Base-by-base conservation (phyloP, 352 stramenopile species). In the Aphanomyces astaci region DNA sequence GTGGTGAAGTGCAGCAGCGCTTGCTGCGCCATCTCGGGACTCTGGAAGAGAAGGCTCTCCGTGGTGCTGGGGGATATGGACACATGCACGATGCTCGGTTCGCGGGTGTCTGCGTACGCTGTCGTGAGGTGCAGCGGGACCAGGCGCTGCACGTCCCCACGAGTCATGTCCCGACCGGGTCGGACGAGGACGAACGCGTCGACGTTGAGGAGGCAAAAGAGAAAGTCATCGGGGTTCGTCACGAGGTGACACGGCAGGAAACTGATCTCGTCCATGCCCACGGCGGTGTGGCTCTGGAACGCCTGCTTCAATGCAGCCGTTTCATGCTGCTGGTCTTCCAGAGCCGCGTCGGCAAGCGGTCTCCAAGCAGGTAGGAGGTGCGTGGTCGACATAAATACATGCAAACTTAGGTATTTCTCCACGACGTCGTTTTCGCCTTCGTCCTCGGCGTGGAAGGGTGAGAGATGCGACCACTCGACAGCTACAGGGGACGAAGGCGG, bases 171-270 rank as follows among this genome's bases (percentile, higher is more conserved):
- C 5, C 51, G 25, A 22, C 30, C 51, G n/a, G 51, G 51, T 32
- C 51, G 51, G 24, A 59, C 51, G 51, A 59, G 51, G 25, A 59
- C 24, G n/a, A 59, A 59, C 51, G 22, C 13, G 24, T 59, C 51
- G 4, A 59, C 51, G 27, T 59, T 59, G 51, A 59, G 51, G 24
- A 59, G n/a, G 2, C 51, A 59, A n/a, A 59, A 59, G 51, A 59
- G 51, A 39, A 4, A 30, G 13, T 59, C 51, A 25, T 59, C 51
- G 25, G 22, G 51, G 9, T 30, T 22, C 11, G 15, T 30, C 5
- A 39, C 24, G 11, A 22, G 51, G 22, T 15, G 10, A 25, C 51
- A 59, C 30, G 51, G 51, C 11, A 59, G 51, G 27, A 59, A 59
- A 25, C 51, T 59, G 25, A 39, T 59, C 30, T 59, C 51, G 25